Percentiles rank a stretch among this genome's conserved stretches.
These are phyloP conservation scores for Aspergillus bertholletiae DNA, from an alignment of 495 filamentous ascomycete species.

Conservation along the genomic window DNA sequence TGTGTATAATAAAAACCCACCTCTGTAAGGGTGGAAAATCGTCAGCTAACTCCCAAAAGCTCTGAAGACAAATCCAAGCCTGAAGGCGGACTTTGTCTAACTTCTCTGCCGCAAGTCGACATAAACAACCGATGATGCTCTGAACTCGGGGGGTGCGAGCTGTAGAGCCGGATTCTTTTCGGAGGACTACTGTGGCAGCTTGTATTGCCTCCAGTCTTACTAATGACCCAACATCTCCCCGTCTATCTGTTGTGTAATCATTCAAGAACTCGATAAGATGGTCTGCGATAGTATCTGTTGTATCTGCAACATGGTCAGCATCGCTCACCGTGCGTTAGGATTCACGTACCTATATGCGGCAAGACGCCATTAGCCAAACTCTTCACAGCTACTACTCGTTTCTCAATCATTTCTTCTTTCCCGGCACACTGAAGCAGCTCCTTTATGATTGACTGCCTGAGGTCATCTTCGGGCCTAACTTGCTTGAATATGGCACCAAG, in stretches of 20 bases:
- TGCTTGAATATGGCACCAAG: constrained; percentile 39
- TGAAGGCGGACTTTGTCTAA: constrained; percentile 78
- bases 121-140: constrained; percentile 43
- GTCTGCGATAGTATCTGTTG: constrained; percentile 21
- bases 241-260: constrained; percentile 82
- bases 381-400: constrained; percentile 56
- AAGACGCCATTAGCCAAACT: constrained; percentile 51
- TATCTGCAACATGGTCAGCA: constrained; percentile 22
- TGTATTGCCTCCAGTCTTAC: constrained; percentile 75
- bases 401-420: constrained; percentile 52
- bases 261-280: constrained; percentile 56
- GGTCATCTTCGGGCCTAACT: constrained; percentile 16
- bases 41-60: constrained; percentile 31
- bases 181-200: constrained; percentile 43
- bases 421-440: constrained; percentile 35
- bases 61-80: constrained; percentile 52
- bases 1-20: constrained; percentile 15
- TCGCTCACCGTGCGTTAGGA: not conserved
- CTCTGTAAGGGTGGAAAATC: constrained; percentile 33
- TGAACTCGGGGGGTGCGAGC: constrained; percentile 20
- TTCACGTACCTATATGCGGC: constrained; percentile 34
- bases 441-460: constrained; percentile 26
- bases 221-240: constrained; percentile 85
- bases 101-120: constrained; percentile 77
- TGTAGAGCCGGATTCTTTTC: constrained; percentile 11